Conservation (phyloP, 2,329 filamentous ascomycete genomes). For the Cercospora canescens region DNA sequence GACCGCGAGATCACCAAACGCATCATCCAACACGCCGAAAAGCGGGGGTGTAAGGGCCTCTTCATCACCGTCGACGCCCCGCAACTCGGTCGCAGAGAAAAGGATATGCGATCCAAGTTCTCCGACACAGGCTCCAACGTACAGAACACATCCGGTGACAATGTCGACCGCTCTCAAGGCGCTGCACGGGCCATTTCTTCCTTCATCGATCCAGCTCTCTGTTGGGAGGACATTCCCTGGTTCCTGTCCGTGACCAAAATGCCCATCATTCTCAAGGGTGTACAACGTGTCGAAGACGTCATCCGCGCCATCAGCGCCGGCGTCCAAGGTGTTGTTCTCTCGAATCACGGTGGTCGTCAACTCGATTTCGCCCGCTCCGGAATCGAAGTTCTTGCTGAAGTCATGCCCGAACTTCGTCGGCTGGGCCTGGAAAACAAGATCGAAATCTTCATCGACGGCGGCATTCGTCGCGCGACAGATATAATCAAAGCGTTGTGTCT, state of each 20-base stretch:
- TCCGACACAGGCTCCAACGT: slow-evolving; percentile 77
- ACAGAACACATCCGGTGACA: slow-evolving; percentile 65
- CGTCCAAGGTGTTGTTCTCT: slow-evolving; percentile 86
- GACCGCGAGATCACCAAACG: slow-evolving; percentile 85
- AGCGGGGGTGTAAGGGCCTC: slow-evolving; percentile 86
- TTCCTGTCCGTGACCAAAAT: slow-evolving; percentile 78
- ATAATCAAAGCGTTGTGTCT: slow-evolving; percentile 94
- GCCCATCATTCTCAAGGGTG: slow-evolving; percentile 94
- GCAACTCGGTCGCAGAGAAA: slow-evolving; percentile 90
- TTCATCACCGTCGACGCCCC: slow-evolving; percentile 99
- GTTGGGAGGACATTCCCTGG: slow-evolving; percentile 87
- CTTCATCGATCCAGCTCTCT: slow-evolving; percentile 93
- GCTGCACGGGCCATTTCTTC: slow-evolving; percentile 91
- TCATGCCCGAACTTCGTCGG: slow-evolving; percentile 67
- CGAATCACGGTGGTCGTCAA: slow-evolving; percentile 93
- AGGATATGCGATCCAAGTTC: slow-evolving; percentile 90
- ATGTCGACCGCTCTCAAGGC: slow-evolving; percentile 84
- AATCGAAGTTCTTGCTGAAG: slow-evolving; percentile 88
- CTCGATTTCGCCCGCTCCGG: slow-evolving; percentile 88
- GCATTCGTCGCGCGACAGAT: slow-evolving; percentile 85
- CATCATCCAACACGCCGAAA: slow-evolving; percentile 90
- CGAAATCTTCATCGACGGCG: slow-evolving; percentile 89
- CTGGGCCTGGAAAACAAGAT: slow-evolving; percentile 61
- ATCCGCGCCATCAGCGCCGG: slow-evolving; percentile 71
- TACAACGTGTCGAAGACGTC: slow-evolving; percentile 94